Conservation (phyloP, 371 early-diverging fungal species). For the Amoeboaphelidium occidentale region DNA sequence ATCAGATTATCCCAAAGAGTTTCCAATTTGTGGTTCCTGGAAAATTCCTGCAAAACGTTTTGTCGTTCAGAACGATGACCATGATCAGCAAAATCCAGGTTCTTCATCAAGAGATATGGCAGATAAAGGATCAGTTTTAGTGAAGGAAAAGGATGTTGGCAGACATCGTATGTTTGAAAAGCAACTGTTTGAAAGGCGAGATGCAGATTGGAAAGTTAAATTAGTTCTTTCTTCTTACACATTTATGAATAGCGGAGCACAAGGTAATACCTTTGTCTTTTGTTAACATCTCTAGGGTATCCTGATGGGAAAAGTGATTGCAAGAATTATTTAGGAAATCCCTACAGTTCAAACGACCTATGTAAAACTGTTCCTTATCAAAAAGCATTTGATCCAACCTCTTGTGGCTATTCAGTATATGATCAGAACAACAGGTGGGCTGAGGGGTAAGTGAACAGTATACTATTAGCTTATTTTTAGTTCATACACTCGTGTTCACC, state of each 20-base stretch:
- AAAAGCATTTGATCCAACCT: background rate
- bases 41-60: conserved; percentile 6
- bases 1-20: conserved; percentile 9
- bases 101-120: conserved; percentile 8
- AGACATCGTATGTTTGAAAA: conserved; percentile 5
- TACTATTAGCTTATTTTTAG: too few relatives aligned
- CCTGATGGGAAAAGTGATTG: conserved; percentile 9
- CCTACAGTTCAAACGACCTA: conserved; percentile 1
- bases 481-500: conserved; percentile 8
- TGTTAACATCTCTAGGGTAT: conserved; percentile 5
- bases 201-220: conserved; percentile 5
- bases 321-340: conserved; percentile 3
- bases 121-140: conserved; percentile 6
- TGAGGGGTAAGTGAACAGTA: too few relatives aligned
- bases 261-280: conserved; percentile 4
- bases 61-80: conserved; percentile 10
- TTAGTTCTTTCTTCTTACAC: background rate
- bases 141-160: conserved; percentile 7
- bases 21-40: conserved; percentile 8
- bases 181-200: conserved; percentile 4
- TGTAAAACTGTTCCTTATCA: conserved; percentile 5
- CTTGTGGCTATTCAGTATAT: conserved; percentile 6
- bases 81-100: conserved; percentile 9
- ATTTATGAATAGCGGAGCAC: background rate
- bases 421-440: conserved; percentile 1